phyloP scores from a whole-genome alignment of 129 eudicot species.

The Solidago caesia region DNA sequence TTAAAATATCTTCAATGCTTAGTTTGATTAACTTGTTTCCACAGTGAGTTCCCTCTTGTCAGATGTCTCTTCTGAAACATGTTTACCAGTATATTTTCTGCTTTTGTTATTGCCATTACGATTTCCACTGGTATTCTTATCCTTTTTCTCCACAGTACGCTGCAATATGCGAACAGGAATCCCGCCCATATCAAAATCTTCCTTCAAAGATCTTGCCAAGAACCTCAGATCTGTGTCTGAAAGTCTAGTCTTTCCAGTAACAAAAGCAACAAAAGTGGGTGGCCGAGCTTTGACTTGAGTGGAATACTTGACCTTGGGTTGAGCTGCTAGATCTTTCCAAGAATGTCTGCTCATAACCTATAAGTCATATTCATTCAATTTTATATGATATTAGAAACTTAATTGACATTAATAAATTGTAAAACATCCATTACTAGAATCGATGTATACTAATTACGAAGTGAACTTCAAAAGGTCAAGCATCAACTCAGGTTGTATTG shows the following conservation, averaged over 20 bases:
- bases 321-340: constrained; percentile 88
- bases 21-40: constrained; percentile 19
- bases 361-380: background rate
- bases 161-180: constrained; percentile 86
- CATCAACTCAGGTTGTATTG: background rate
- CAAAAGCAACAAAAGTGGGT: constrained; percentile 94
- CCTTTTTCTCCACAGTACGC: constrained; percentile 40
- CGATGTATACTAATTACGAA: too few relatives aligned
- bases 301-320: constrained; percentile 86
- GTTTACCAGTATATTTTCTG: constrained; percentile 31
- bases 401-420: background rate
- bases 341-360: constrained; percentile 99
- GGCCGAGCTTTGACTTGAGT: constrained; percentile 98
- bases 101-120: constrained; percentile 29
- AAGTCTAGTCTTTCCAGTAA: constrained; percentile 64
- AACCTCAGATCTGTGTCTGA: constrained; percentile 86
- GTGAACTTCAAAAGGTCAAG: too few relatives aligned
- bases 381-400: background rate
- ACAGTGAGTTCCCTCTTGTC: constrained; percentile 51
- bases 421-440: background rate
- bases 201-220: constrained; percentile 82
- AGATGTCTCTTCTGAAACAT: constrained; percentile 41
- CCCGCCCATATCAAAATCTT: constrained; percentile 92
- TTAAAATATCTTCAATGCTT: constrained; percentile 1
- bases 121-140: constrained; percentile 27